Conservation (phyloP, 371 early-diverging fungal species). For the Vairimorpha apis region DNA sequence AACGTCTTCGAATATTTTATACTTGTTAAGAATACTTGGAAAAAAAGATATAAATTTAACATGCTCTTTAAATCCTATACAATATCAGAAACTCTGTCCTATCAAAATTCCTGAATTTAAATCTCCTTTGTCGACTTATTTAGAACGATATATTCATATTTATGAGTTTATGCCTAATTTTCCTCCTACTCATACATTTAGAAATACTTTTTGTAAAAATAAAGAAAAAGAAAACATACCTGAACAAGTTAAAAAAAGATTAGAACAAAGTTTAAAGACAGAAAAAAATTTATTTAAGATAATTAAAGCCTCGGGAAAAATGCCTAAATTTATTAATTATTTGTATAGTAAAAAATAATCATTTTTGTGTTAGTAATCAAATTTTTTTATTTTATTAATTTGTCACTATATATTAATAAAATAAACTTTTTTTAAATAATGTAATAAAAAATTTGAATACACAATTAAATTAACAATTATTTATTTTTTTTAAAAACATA, state of each 20-base stretch:
- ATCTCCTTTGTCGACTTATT: conserved; percentile 46
- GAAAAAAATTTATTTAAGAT: conserved; percentile 58
- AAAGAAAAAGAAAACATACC: conserved; percentile 42
- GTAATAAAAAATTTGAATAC: too few species aligned
- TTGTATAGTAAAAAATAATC: conserved; percentile 30
- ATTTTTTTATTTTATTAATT: too few species aligned
- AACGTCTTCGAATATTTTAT: background rate
- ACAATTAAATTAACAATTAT: too few species aligned
- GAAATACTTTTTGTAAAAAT: conserved; percentile 51
- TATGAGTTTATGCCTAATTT: conserved; percentile 63
- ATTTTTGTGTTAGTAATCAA: too few species aligned
- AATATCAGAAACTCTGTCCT: background rate
- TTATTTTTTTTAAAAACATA: too few species aligned
- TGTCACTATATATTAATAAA: too few species aligned
- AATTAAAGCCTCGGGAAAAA: conserved; percentile 41
- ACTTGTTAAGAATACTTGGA: background rate
- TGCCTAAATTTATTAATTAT: conserved; percentile 50
- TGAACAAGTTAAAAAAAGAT: conserved; percentile 53
- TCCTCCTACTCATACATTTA: conserved; percentile 62
- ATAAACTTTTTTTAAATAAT: too few species aligned
- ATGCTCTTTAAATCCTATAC: background rate
- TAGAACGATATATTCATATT: conserved; percentile 59
- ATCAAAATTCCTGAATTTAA: conserved; percentile 12
- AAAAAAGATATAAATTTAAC: background rate
- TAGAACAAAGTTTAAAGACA: conserved; percentile 59